Evolutionary conservation across 441 rosid species (phyloP).

Genomic region (Bruguiera hainesii): DNA sequence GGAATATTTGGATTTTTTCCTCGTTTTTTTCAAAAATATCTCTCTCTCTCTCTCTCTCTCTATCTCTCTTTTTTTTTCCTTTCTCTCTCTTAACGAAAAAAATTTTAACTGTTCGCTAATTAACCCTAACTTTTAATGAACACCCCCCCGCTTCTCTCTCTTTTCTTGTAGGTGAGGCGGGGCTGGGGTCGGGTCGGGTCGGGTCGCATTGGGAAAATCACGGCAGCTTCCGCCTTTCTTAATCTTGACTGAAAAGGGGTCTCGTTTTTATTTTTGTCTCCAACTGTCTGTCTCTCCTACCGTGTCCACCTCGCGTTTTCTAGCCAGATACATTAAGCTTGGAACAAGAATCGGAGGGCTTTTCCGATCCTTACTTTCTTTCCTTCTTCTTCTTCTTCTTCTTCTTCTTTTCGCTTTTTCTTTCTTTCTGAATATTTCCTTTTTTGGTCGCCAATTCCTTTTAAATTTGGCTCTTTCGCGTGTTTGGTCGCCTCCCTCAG

Average conservation of each 20-base stretch:
- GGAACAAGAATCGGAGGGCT: background rate
- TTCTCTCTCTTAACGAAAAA: background rate
- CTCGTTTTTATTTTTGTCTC: background rate
- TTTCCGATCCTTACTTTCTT: background rate
- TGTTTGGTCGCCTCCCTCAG: background rate
- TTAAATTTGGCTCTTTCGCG: background rate
- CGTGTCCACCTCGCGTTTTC: conserved; percentile 68
- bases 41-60: too few relatives aligned
- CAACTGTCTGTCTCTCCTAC: conserved; percentile 43
- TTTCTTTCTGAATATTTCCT: too few relatives aligned
- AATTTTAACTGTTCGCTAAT: background rate
- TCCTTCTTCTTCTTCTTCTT: too few relatives aligned
- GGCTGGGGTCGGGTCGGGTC: background rate
- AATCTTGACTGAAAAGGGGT: conserved; percentile 6
- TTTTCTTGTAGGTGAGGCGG: conserved; percentile 4
- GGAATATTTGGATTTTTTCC: background rate
- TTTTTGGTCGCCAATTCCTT: background rate
- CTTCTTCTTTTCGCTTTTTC: background rate
- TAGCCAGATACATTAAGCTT: background rate
- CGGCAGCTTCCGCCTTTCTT: conserved; percentile 1
- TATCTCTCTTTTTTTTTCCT: too few relatives aligned
- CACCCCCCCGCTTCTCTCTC: too few relatives aligned
- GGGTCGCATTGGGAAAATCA: background rate
- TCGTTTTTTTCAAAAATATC: background rate
- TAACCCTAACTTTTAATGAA: background rate